A percentile compares a stretch with the other conserved stretches of the same genome.
Conservation (phyloP, 1,284 basidiomycete genomes). For the Somion occarium region DNA sequence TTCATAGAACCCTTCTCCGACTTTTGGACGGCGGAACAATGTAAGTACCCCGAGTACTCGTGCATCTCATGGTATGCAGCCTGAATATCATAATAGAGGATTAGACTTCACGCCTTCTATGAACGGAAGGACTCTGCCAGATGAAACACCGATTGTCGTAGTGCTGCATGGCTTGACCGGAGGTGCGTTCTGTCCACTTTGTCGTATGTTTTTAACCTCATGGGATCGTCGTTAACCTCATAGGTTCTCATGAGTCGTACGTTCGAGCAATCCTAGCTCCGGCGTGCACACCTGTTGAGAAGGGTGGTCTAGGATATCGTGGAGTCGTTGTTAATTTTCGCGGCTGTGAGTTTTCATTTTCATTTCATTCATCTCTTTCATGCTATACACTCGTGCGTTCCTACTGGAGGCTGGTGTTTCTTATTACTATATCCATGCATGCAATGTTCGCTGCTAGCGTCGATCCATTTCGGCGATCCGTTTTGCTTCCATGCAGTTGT, state of each 20-base stretch:
- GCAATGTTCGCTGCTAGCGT: too few species aligned
- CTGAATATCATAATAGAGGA: constrained; percentile 40
- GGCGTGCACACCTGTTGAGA: constrained; percentile 58
- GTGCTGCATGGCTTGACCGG: constrained; percentile 87
- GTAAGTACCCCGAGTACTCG: constrained; percentile 33
- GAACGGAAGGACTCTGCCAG: constrained; percentile 45
- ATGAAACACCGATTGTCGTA: constrained; percentile 77
- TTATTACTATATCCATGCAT: too few species aligned
- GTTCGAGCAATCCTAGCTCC: constrained; percentile 76
- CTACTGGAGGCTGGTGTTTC: too few species aligned
- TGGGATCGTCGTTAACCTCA: background rate
- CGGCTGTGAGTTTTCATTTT: constrained; percentile 60
- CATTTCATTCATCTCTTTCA: too few species aligned
- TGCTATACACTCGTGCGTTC: too few species aligned
- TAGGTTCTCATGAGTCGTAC: constrained; percentile 87
- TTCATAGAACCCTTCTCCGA: constrained; percentile 48
- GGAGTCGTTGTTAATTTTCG: constrained; percentile 89
- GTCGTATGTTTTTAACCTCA: background rate
- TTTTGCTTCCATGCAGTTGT: too few species aligned
- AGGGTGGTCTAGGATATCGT: constrained; percentile 84
- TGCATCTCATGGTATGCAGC: background rate
- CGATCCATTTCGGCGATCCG: too few species aligned
- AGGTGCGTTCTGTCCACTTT: constrained; percentile 37
- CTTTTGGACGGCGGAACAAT: constrained; percentile 70
- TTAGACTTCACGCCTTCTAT: constrained; percentile 65